Conservation (phyloP, 176 grass and related monocot genomes). For the Avena insularis region DNA sequence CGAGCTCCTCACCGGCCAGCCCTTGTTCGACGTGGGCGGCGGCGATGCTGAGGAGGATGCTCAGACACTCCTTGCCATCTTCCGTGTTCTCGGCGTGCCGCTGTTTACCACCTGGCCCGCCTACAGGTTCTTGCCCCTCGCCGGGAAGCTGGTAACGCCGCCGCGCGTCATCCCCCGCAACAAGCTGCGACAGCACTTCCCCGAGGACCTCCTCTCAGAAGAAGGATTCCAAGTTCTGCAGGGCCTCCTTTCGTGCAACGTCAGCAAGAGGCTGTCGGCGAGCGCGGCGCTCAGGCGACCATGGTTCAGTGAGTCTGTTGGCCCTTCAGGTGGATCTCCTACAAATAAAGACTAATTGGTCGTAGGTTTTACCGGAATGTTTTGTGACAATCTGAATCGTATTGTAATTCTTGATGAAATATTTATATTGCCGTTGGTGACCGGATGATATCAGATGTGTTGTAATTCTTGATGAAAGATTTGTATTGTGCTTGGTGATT, state of each 20-base stretch:
- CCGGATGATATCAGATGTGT: no score
- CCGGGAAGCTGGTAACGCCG: not conserved
- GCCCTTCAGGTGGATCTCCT: no score
- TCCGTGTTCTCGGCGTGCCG: not conserved
- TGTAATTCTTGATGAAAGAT: no score
- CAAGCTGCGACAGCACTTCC: not conserved
- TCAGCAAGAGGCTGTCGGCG: constrained; percentile 9
- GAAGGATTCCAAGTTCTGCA: not conserved
- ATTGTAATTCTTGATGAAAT: no score
- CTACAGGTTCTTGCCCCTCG: not conserved
- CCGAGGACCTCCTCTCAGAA: not conserved
- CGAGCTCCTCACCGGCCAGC: constrained; percentile 1
- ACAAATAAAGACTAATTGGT: no score
- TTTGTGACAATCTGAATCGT: no score
- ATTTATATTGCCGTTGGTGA: no score
- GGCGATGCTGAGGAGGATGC: no score
- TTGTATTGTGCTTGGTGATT: no score
- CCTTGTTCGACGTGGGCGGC: not conserved
- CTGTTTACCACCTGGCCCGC: not conserved
- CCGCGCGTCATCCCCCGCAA: not conserved
- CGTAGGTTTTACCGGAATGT: no score
- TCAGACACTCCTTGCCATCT: not conserved
- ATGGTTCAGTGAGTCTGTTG: not conserved
- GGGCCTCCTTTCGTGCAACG: not conserved
- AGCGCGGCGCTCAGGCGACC: not conserved